Conservation (phyloP, 129 eudicot genomes). For the Glebionis coronaria region DNA sequence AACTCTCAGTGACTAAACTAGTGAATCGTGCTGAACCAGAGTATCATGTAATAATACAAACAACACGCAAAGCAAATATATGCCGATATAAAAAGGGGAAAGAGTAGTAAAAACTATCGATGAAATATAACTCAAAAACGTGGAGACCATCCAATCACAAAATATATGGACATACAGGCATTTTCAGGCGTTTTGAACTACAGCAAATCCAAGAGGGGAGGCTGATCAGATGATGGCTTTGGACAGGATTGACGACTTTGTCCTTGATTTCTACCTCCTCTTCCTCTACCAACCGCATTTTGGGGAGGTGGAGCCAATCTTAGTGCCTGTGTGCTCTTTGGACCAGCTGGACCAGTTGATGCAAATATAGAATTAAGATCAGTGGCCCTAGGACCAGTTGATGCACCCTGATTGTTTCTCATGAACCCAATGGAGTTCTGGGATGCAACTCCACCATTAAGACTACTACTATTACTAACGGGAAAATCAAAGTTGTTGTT, state of each 20-base stretch:
- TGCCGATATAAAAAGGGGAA: neutral
- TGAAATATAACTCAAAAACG: slow-evolving; percentile 20
- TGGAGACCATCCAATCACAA: slow-evolving; percentile 21
- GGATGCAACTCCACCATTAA: slow-evolving; percentile 32
- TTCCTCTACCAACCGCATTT: slow-evolving; percentile 83
- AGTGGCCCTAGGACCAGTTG: slow-evolving; percentile 46
- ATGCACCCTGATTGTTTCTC: slow-evolving; percentile 49
- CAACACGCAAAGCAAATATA: slow-evolving; percentile 27
- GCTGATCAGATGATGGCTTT: slow-evolving; percentile 65
- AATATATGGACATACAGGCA: too few species aligned
- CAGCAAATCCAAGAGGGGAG: slow-evolving; percentile 82
- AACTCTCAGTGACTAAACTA: slow-evolving; percentile 15
- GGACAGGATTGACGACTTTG: slow-evolving; percentile 37
- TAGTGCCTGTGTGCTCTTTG: slow-evolving; percentile 48
- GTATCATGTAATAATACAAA: slow-evolving; percentile 23
- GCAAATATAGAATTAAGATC: slow-evolving; percentile 75
- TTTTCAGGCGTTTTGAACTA: slow-evolving; percentile 23
- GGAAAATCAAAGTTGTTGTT: slow-evolving; percentile 34
- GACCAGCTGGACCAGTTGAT: slow-evolving; percentile 15
- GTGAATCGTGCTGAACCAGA: neutral
- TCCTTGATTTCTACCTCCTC: slow-evolving; percentile 54
- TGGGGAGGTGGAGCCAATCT: slow-evolving; percentile 91
- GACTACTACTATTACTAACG: slow-evolving; percentile 18
- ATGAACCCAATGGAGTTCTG: slow-evolving; percentile 46
- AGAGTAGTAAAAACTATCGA: slow-evolving; percentile 7